Percentiles rank a stretch among this genome's conserved stretches.
Evolutionary conservation across 805 yeast species (phyloP).

Genomic region (Pichia sporocuriosa): DNA sequence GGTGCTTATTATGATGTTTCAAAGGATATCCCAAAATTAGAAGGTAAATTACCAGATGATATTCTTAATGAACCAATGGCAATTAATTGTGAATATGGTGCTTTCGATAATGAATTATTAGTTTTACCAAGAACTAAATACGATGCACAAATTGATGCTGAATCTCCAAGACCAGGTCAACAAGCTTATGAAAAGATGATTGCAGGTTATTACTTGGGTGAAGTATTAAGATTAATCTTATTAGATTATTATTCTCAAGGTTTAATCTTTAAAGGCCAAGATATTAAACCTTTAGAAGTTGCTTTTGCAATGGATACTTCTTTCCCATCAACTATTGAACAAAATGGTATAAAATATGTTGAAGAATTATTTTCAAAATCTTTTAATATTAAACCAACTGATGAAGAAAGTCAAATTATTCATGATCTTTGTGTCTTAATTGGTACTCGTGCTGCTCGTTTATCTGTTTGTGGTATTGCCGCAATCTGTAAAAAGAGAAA

Average conservation of each 20-base stretch:
- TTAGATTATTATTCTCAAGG: conserved; percentile 64
- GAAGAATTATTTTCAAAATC: conserved; percentile 54
- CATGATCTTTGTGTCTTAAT: conserved; percentile 79
- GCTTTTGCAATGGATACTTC: conserved; percentile 84
- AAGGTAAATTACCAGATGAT: conserved; percentile 61
- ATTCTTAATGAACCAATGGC: conserved; percentile 75
- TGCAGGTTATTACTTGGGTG: conserved; percentile 95
- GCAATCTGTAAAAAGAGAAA: conserved; percentile 87
- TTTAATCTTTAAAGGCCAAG: conserved; percentile 63
- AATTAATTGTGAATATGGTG: conserved; percentile 97
- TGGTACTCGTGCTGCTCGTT: conserved; percentile 89
- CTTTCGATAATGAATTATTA: conserved; percentile 84
- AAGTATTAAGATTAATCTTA: conserved; percentile 73
- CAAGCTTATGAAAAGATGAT: conserved; percentile 96
- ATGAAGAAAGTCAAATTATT: conserved; percentile 72
- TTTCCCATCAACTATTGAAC: conserved; percentile 79
- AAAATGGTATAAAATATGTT: conserved; percentile 76
- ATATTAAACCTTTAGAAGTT: conserved; percentile 50
- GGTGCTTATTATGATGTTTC: conserved; percentile 89
- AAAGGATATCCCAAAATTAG: conserved; percentile 70
- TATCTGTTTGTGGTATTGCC: conserved; percentile 91
- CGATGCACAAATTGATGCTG: conserved; percentile 71
- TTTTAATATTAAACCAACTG: conserved; percentile 60
- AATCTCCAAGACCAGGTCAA: conserved; percentile 94
- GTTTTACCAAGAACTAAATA: conserved; percentile 86